phyloP scores from a whole-genome alignment of 768 basidiomycete species.

The Leucocoprinus leucothites region DNA sequence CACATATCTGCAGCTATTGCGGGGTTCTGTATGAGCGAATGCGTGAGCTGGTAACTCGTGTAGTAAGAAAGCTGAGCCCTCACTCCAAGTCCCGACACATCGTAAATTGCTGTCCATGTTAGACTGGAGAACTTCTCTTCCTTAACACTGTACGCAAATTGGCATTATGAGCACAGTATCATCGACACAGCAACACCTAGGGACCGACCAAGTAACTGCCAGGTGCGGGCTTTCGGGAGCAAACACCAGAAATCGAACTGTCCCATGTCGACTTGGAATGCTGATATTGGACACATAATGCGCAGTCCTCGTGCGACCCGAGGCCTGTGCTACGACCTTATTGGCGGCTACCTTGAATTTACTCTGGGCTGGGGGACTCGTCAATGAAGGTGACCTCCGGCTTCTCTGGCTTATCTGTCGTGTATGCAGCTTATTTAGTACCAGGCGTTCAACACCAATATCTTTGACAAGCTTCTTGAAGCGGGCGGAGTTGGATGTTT shows the following conservation, averaged over 20 bases:
- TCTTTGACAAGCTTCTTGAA: not conserved
- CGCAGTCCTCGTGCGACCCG: not conserved
- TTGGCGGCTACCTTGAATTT: not conserved
- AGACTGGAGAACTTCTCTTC: not conserved
- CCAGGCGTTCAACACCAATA: not conserved
- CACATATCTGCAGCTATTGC: not conserved
- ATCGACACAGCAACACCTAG: not conserved
- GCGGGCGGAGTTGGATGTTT: not conserved
- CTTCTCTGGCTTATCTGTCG: not conserved
- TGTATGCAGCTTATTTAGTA: not conserved
- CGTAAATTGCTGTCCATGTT: not conserved
- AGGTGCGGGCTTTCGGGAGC: not conserved
- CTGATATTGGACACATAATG: not conserved
- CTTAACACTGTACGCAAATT: not conserved
- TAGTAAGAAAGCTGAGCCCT: not conserved
- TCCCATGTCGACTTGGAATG: not conserved
- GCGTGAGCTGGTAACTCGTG: not conserved
- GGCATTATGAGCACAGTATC: not conserved
- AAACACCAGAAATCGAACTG: not conserved
- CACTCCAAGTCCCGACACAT: not conserved
- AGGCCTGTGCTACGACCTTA: not conserved
- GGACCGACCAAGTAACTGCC: conserved; percentile 3
- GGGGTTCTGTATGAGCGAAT: not conserved
- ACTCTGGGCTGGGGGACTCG: not conserved
- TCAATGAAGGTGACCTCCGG: not conserved